phyloP scores from a whole-genome alignment of 805 yeast species.

The Ogataea wickerhamii region DNA sequence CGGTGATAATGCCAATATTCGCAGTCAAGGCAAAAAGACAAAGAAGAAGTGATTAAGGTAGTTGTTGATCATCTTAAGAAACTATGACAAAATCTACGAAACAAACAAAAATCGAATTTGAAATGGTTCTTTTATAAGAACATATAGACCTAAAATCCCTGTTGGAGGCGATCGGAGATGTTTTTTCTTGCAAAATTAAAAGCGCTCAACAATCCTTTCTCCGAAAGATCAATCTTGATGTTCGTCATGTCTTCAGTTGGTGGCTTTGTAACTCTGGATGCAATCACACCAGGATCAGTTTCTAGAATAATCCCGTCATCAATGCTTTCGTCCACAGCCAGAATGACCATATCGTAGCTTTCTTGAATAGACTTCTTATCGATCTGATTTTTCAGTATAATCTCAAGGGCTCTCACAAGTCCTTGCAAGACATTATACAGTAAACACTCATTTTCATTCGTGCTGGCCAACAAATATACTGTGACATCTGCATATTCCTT shows the following conservation, averaged over 20 bases:
- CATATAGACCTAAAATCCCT: conserved; percentile 29
- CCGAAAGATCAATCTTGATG: conserved; percentile 61
- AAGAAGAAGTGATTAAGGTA: no score
- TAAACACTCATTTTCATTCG: conserved; percentile 83
- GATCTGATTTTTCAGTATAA: conserved; percentile 62
- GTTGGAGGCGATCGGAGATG: conserved; percentile 38
- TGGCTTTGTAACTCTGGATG: conserved; percentile 85
- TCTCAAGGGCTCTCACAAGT: conserved; percentile 75
- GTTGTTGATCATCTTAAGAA: no score
- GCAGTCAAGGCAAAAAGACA: conserved; percentile 9
- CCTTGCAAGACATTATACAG: conserved; percentile 74
- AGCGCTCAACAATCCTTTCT: conserved; percentile 76
- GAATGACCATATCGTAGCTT: conserved; percentile 77
- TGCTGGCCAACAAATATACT: conserved; percentile 65
- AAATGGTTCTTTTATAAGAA: no score
- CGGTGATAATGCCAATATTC: conserved; percentile 34
- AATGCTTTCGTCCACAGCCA: conserved; percentile 86
- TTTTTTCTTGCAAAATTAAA: conserved; percentile 85
- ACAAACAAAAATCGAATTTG: no score
- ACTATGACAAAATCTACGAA: no score
- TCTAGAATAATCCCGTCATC: conserved; percentile 94
- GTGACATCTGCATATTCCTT: conserved; percentile 77
- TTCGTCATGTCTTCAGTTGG: conserved; percentile 65
- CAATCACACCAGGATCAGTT: conserved; percentile 81
- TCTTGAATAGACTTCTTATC: conserved; percentile 79